Percentiles rank a stretch among this genome's conserved stretches.
phyloP scores from a whole-genome alignment of 2,329 filamentous ascomycete genomes.

The Calonectria henricotiae region DNA sequence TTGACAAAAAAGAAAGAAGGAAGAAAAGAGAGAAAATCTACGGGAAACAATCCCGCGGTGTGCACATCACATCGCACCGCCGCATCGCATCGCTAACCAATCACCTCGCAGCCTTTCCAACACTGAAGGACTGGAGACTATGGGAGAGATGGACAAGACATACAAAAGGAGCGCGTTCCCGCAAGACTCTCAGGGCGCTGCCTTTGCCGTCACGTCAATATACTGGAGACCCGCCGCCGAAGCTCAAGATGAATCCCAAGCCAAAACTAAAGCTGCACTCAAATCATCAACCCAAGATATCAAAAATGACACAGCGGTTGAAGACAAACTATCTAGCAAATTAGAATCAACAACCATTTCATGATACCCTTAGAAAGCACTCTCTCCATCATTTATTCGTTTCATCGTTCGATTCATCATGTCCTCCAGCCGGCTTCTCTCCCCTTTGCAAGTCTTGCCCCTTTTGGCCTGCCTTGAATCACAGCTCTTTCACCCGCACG shows the following conservation, averaged over 20 bases:
- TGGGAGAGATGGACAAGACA: constrained; percentile 47
- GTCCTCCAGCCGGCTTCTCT: not conserved
- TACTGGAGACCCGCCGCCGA: constrained; percentile 47
- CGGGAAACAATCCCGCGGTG: too few species aligned
- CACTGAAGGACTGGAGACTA: constrained; percentile 43
- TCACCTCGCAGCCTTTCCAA: constrained; percentile 32
- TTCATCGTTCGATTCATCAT: not conserved
- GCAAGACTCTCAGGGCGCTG: constrained; percentile 41
- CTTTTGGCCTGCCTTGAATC: constrained; percentile 26
- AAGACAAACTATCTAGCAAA: constrained; percentile 40
- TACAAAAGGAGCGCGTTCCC: constrained; percentile 47
- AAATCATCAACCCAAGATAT: constrained; percentile 4
- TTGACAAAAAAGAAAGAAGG: not conserved
- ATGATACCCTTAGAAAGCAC: constrained; percentile 21
- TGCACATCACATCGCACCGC: too few species aligned
- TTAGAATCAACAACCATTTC: constrained; percentile 45
- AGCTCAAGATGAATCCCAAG: not conserved
- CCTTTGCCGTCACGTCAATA: constrained; percentile 52
- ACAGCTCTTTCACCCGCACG: constrained; percentile 1
- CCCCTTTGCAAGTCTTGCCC: not conserved
- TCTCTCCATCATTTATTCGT: not conserved
- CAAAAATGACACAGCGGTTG: not conserved
- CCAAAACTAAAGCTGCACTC: not conserved
- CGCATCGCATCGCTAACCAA: constrained; percentile 19
- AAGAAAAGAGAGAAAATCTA: too few species aligned